A percentile compares a stretch with the other conserved stretches of the same genome.
phyloP scores from a whole-genome alignment of 2,329 filamentous ascomycete genomes.

The Amphichorda felina region DNA sequence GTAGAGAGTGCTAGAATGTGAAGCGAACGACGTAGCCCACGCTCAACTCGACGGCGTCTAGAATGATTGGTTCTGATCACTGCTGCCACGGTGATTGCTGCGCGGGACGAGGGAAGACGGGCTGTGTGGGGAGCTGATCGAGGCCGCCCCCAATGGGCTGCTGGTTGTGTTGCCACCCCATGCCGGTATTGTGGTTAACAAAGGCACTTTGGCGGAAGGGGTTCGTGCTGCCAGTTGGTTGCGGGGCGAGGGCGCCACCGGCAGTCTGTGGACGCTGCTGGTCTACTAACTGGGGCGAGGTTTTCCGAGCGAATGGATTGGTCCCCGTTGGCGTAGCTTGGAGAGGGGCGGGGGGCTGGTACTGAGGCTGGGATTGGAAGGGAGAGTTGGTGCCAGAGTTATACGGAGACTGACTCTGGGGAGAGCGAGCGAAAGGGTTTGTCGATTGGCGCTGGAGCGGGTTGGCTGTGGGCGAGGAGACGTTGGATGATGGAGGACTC shows the following conservation, averaged over 20 bases:
- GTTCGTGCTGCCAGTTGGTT: constrained; percentile 82
- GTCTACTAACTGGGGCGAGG: constrained; percentile 14
- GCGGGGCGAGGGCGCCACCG: constrained; percentile 47
- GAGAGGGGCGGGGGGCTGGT: constrained; percentile 21
- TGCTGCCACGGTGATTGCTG: constrained; percentile 52
- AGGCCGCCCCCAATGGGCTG: constrained; percentile 71
- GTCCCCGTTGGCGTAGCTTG: constrained; percentile 42
- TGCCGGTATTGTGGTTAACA: constrained; percentile 76
- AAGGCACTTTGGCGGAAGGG: constrained; percentile 89
- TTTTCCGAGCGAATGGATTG: constrained; percentile 44
- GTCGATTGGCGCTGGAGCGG: constrained; percentile 53
- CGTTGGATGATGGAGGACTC: constrained; percentile 1
- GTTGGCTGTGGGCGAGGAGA: constrained; percentile 28
- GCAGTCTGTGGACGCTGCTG: constrained; percentile 32
- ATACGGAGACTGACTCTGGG: constrained; percentile 24
- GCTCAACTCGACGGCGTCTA: too few species aligned
- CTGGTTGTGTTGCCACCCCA: constrained; percentile 75
- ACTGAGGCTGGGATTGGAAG: constrained; percentile 27
- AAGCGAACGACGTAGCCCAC: constrained; percentile 4
- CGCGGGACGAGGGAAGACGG: constrained; percentile 74
- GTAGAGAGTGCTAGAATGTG: constrained; percentile 4
- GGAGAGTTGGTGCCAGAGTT: constrained; percentile 23
- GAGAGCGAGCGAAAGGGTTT: constrained; percentile 74
- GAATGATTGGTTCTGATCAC: too few species aligned
- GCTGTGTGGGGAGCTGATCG: constrained; percentile 67